Percentiles rank a stretch among this genome's conserved stretches.
phyloP scores from a whole-genome alignment of 2,329 filamentous ascomycete species.

The Pseudogymnoascus sp. region DNA sequence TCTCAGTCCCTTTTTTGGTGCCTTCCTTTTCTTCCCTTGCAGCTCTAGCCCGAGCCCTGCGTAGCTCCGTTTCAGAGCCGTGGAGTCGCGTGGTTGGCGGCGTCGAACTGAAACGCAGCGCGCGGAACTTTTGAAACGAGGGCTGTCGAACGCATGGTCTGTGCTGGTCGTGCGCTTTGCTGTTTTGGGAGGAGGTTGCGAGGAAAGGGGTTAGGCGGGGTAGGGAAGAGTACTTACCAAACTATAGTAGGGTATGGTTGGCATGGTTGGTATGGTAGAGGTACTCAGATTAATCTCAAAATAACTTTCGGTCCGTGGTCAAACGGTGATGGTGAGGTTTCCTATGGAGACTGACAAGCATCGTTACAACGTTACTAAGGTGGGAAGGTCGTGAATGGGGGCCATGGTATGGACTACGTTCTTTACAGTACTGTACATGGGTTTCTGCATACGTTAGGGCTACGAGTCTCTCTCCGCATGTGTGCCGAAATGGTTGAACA shows the following conservation, averaged over 20 bases:
- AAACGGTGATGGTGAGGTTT: neutral
- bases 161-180: neutral
- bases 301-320: neutral
- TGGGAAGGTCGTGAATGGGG: neutral
- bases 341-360: neutral
- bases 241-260: neutral
- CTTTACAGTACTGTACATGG: neutral
- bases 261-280: too few relatives aligned
- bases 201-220: neutral
- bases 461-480: neutral
- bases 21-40: neutral
- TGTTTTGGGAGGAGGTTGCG: neutral
- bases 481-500: neutral
- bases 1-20: neutral
- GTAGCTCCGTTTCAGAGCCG: slow-evolving; percentile 2
- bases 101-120: neutral
- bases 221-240: neutral
- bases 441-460: neutral
- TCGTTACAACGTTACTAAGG: neutral
- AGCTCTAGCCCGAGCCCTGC: neutral
- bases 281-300: neutral
- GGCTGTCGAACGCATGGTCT: neutral
- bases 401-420: neutral
- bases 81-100: neutral
- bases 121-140: neutral